Base-by-base conservation (phyloP, 2,329 filamentous ascomycete genomes). In the Sclerotinia trifoliorum region DNA sequence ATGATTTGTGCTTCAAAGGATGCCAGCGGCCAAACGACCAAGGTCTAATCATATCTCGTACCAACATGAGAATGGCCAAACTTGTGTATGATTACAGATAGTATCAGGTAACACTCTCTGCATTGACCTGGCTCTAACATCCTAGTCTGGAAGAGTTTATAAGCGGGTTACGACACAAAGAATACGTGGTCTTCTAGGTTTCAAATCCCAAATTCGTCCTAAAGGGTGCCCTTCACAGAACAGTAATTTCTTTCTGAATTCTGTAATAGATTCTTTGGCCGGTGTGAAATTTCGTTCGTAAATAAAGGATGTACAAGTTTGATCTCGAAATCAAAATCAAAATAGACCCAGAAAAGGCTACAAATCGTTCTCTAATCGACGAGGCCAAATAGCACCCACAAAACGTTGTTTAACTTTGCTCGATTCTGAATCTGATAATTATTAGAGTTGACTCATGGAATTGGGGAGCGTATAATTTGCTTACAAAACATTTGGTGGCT, bases 201-300 rank as follows among this genome's bases (percentile, higher is more conserved):
- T 24, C 35, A 8, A 44, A 26, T 26, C 24, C 2, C 8, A n/a
- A 24, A 2, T 19, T 6, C 7, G 24, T 46, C 5, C 19, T 3
- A 24, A 46, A 35, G 39, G 42, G 39, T n/a, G 5, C 24, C 39
- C 10, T 60, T 24, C 11, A 51, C 24, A 26, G n/a, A n/a, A n/a
- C n/a, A n/a, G n/a, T n/a, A n/a, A n/a, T n/a, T n/a, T n/a, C n/a
- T 49, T 49, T 49, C 7, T 26, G 8, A 5, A 29, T n/a, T 21
- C 10, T 1, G 5, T 29, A 15, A 46, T 13, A 1, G 4, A 1
- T 1, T 5, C 11, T 29, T 7, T 10, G 15, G 6, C 29, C 5
- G 11, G 29, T 60, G 19, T 46, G 1, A 15, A 3, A 29, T 60
- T 1, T n/a, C 24, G 8, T 46, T 15, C 5, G 24, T 29, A 19